Evolutionary conservation across 129 eudicot species (phyloP), one percentile per base, ranked within the genome.

Genomic region (Chrysanthemum lavandulifolium): DNA sequence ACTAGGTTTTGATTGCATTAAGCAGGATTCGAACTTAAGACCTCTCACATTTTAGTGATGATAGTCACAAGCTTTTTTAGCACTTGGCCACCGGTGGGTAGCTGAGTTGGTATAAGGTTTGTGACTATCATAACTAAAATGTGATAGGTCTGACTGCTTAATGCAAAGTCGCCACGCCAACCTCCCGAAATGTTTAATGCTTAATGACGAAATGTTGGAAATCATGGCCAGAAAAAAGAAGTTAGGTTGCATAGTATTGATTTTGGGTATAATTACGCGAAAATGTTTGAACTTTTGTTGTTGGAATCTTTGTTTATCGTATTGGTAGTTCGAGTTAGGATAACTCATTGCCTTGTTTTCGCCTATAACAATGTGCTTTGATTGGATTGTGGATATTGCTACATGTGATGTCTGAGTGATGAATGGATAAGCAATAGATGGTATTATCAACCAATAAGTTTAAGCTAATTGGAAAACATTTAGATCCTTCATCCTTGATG

Each of bases 231-330:
- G 29, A 3, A 40, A 40, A 36, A 40, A 23, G 67, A 54, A 53
- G 56, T 16, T 71, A 78, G 73, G 67, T 53, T 77, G 49, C 21
- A 12, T 77, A 47, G 23, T 43, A 50, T 69, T 51, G 13, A 60
- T 59, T 67, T 19, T 59, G 69, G 65, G 19, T 59, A 6, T 68
- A 21, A 1, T 75, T 2, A 74, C 19, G 25, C 36, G 48, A 40
- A n/a, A 2, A 12, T 3, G 18, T 69, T 2, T 31, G 40, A 31
- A 50, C 16, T 69, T n/a, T 33, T 59, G 13, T 52, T 51, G 33
- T 60, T 27, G 45, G n/a, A 68, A 49, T 14, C 3, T 48, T 31
- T 68, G 68, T 76, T 13, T 58, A 10, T 13, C 21, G 7, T 16
- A 31, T 69, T 60, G 61, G 12, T 2, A 23, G 48, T 61, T 11